Base-by-base conservation (phyloP, 352 stramenopile species). In the Phytopythium aichiense region DNA sequence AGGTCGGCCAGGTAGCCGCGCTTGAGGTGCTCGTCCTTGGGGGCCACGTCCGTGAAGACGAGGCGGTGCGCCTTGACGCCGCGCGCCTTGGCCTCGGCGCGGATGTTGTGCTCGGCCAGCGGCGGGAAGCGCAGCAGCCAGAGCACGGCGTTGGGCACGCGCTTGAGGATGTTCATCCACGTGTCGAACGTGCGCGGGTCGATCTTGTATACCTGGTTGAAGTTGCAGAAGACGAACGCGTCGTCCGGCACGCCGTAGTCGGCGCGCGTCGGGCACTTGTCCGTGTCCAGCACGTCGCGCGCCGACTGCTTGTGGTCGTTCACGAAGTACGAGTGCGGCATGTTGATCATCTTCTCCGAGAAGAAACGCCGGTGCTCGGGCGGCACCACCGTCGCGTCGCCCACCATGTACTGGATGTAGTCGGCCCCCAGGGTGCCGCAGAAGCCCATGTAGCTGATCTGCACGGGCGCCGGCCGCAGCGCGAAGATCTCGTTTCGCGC, bases 191-290 rank as follows among this genome's bases (percentile, higher is more conserved):
- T 94, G 13, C 72, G 63, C 8, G 94, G 95, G 51, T 98, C 92
- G 31, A 98, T 97, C 76, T 98, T 98, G 88, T 98, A 97, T 15
- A 97, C 70, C 63, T 98, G 87, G 56, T 97, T 98, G 62, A 98
- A 98, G 65, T 97, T 97, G 65, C 90, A 97, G 66, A 98, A 98
- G 31, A 98, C 93, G 69, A 98, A 98, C 57, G 77, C 80, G 72
- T 97, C 89, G 33, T 98, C 91, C 0, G 89, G 84, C 1, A 98
- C 79, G 37, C 91, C 93, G 54, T 98, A 98, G 58, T 93, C 74
- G 7, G 70, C 67, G 56, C 93, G 85, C 40, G 82, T 91, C 2
- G 87, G 87, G 22, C 84, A 92, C 53, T 83, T 90, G 11, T 79
- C 67, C 22, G 76, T 69, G 56, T 97, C 86, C 38, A 97, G 65